Conservation (phyloP, 768 basidiomycete genomes). For the Tubosaeta brunneosetosa region DNA sequence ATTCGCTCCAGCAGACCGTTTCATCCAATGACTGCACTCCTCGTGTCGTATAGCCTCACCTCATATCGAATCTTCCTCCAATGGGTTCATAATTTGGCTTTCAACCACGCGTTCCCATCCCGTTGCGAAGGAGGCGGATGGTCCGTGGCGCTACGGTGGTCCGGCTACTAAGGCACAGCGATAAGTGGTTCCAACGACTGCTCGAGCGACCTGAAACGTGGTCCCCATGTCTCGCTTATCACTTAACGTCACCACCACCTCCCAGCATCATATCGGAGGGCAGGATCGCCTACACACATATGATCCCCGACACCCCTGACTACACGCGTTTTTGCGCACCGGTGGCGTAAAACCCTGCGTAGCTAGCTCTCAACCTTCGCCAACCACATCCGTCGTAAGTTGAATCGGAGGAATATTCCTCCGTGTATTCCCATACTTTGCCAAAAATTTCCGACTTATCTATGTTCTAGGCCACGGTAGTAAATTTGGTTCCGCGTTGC, state of each 20-base stretch:
- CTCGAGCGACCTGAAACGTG: slow-evolving; percentile 13
- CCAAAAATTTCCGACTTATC: neutral
- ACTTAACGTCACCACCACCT: slow-evolving; percentile 10
- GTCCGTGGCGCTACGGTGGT: neutral
- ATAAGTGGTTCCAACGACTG: neutral
- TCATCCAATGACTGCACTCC: neutral
- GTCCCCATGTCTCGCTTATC: slow-evolving; percentile 13
- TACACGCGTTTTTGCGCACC: neutral
- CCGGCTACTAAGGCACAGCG: neutral
- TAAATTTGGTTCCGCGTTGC: neutral
- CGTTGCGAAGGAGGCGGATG: neutral
- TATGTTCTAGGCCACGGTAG: neutral
- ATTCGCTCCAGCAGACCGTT: neutral
- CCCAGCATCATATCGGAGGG: neutral
- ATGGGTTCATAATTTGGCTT: neutral
- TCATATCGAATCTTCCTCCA: neutral
- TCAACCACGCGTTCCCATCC: neutral
- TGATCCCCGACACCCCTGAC: neutral
- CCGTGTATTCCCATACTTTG: neutral
- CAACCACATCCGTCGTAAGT: neutral
- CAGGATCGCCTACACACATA: neutral
- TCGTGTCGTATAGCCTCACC: neutral
- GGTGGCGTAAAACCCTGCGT: neutral
- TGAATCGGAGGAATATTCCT: neutral
- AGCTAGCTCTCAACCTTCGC: neutral